Evolutionary conservation across 2,329 filamentous ascomycete species (phyloP), one percentile per base, ranked within the genome.

Genomic region (Phialocephala sp.): DNA sequence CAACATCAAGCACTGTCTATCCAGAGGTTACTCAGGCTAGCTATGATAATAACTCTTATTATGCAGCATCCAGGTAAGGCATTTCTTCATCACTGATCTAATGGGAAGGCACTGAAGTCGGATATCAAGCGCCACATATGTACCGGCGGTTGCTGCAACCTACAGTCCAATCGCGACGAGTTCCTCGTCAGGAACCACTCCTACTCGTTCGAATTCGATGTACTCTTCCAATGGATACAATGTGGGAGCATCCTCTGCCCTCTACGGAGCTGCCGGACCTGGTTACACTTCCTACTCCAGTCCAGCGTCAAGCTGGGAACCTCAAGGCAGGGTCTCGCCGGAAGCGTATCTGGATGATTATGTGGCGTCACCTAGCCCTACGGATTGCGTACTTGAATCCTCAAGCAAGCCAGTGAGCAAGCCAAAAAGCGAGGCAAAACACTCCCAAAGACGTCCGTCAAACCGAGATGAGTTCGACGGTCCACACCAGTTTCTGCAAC

Each of bases 381-480:
- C 85, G n/a, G 87, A 89, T 69, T 86, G 86, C 72, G 84, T 83
- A 6, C 76, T 85, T 69, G 87, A 89, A 60, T 82, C 83, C 71
- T 79, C 80, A 59, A 74, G 74, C 37, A 79, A 80, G 55, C 77
- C 78, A 52, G 72, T 78, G 63, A 79, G 78, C 68, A 84, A 83
- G 71, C 77, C 78, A 65, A 85, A 84, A 72, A 75, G 77, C 50
- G 78, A 77, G 73, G 77, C 79, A 60, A 73, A 75, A 62, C 73
- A 72, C 47, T 80, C 85, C 18, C 89, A 91, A 75, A 85, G 91
- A 72, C 86, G 90, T 36, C 88, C 91, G 32, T 92, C 90, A 50
- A 94, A 94, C 80, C 86, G 92, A 67, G 92, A 96, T 81, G 92
- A 95, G 79, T 96, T 96, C 79, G 92, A 95, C 79, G 92, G 92